Percentiles rank a stretch among this genome's conserved stretches.
phyloP scores from a whole-genome alignment of 129 eudicot genomes.

The Arctium lappa region DNA sequence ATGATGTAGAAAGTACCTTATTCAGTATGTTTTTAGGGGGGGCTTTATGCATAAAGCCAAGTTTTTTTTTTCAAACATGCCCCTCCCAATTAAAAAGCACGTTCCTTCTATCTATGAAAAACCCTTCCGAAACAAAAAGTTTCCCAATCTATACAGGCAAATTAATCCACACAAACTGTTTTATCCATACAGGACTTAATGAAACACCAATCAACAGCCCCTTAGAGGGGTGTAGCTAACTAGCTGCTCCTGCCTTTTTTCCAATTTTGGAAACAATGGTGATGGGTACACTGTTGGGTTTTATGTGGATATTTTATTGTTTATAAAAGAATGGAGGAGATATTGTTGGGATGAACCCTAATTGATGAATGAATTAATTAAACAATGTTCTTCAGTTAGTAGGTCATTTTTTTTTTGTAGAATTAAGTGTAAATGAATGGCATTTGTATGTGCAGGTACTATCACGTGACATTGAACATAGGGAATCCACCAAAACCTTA shows the following conservation, averaged over 20 bases:
- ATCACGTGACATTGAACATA: constrained; percentile 48
- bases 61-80: background rate
- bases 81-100: background rate
- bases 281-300: background rate
- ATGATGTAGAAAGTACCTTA: background rate
- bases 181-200: background rate
- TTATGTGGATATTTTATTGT: too few relatives aligned
- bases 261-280: background rate
- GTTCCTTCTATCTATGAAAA: too few relatives aligned
- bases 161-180: background rate
- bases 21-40: background rate
- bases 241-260: background rate
- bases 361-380: background rate
- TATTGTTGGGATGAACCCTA: background rate
- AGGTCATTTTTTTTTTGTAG: background rate
- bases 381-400: background rate
- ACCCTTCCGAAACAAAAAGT: background rate
- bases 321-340: too few relatives aligned
- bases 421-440: background rate
- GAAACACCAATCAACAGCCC: too few relatives aligned
- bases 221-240: background rate
- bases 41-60: background rate
- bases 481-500: constrained; percentile 70
- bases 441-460: constrained; percentile 44
- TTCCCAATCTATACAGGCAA: background rate